Base-by-base conservation (phyloP, 805 yeast species). In the Candida adriatica region DNA sequence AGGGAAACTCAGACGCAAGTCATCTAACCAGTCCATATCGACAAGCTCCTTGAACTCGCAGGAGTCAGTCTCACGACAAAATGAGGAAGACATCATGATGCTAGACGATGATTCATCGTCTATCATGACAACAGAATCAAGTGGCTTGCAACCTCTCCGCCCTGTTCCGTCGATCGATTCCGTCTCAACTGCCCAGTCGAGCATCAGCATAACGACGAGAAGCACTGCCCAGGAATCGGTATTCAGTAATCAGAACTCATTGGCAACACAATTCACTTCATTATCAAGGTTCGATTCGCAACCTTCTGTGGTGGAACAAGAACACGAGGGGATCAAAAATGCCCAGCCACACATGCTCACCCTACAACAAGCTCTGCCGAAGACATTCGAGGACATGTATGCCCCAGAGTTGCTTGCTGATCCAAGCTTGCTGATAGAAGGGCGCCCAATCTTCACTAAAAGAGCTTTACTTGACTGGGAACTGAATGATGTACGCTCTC, bases 401-500 rank as follows among this genome's bases (percentile, higher is more conserved):
- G 56, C 76, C 0, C 68, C 76, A 2, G 81, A 75, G 36, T 51
- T 73, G 9, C 53, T 70, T 16, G 61, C 64, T 23, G 68, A 67
- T 35, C 64, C 70, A 6, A 49, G 49, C 16, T 36, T 66, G 15
- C 58, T 73, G 24, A 59, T 68, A 8, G 72, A 72, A 40, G 80
- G 81, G 0, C 59, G 86, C 26, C 85, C 84, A 9, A 51, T 57
- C 16, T 79, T 76, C 54, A 76, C 85, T 0, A 70, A 68, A 39
- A 59, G 86, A 32, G 73, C 70, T 11, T 59, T 81, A 24, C 58
- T 75, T 16, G 81, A 79, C 51, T 81, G 90, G 90, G 76, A 70
- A 29, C 48, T 77, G 30, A 81, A 81, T 52, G 88, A 79, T 50
- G 58, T 77, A 13, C 59, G 90, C 26, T 75, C 86, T 2, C 53